Conservation (phyloP, 108 stramenopile species). For the Stephanodiscus triporus region DNA sequence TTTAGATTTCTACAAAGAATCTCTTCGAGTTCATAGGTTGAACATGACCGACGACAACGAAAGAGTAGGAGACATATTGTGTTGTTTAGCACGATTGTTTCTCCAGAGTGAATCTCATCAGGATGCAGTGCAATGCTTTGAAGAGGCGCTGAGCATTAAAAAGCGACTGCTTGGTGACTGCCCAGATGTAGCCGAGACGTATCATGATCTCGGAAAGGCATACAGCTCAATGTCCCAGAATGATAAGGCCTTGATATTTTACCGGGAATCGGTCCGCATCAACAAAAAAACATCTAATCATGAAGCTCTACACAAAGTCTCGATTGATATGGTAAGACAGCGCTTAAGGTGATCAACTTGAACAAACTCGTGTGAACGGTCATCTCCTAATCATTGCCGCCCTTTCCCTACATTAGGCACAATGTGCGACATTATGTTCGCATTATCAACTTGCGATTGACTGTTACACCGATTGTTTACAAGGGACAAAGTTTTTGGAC, state of each 20-base stretch:
- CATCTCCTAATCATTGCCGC: neutral
- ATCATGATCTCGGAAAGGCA: constrained; percentile 39
- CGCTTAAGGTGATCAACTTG: neutral
- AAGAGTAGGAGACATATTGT: constrained; percentile 32
- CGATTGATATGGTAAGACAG: constrained; percentile 42
- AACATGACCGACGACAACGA: constrained; percentile 43
- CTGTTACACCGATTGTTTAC: constrained; percentile 44
- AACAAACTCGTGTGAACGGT: neutral
- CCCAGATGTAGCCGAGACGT: constrained; percentile 38
- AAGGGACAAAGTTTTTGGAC: constrained; percentile 18
- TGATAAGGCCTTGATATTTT: constrained; percentile 51
- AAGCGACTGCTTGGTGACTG: constrained; percentile 36
- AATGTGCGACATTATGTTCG: constrained; percentile 23
- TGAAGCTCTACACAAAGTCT: constrained; percentile 28
- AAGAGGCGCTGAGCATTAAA: constrained; percentile 33
- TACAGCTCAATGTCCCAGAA: constrained; percentile 25
- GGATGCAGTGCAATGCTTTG: constrained; percentile 45
- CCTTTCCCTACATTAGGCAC: constrained; percentile 15
- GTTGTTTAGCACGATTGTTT: constrained; percentile 37
- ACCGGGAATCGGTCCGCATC: constrained; percentile 42
- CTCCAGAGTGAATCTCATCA: neutral
- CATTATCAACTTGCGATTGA: constrained; percentile 41
- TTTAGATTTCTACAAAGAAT: constrained; percentile 49
- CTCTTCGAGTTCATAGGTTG: constrained; percentile 39
- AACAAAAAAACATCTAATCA: constrained; percentile 30